phyloP scores from a whole-genome alignment of 1,139 yeast genomes.

The Yamadazyma triangularis region DNA sequence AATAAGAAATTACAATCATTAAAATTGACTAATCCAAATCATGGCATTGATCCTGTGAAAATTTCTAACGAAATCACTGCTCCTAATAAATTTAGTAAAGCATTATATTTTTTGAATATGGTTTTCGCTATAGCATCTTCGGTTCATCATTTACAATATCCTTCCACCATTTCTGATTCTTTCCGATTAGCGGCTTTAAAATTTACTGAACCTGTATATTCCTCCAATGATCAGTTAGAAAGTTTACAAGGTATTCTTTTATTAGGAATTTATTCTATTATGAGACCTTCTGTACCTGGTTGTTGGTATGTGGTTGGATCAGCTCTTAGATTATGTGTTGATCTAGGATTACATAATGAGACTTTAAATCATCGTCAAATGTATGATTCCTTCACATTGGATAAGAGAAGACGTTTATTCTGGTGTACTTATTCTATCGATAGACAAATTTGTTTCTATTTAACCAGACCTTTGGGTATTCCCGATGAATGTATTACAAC shows the following conservation, averaged over 20 bases:
- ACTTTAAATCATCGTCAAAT: slow-evolving; percentile 14
- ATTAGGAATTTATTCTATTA: slow-evolving; percentile 62
- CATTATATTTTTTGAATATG: slow-evolving; percentile 63
- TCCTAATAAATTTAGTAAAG: slow-evolving; percentile 39
- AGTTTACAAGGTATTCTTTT: slow-evolving; percentile 69
- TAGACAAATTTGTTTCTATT: slow-evolving; percentile 68
- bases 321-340: slow-evolving; percentile 75
- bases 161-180: slow-evolving; percentile 64
- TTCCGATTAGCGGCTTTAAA: slow-evolving; percentile 66
- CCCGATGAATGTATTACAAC: slow-evolving; percentile 66
- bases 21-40: slow-evolving; percentile 10
- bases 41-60: slow-evolving; percentile 18
- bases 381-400: slow-evolving; percentile 54
- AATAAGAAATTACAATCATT: slow-evolving; percentile 16
- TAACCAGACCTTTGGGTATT: slow-evolving; percentile 71
- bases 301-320: slow-evolving; percentile 91
- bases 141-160: slow-evolving; percentile 66
- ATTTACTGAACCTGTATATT: slow-evolving; percentile 55
- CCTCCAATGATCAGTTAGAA: slow-evolving; percentile 59
- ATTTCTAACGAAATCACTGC: slow-evolving; percentile 38
- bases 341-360: slow-evolving; percentile 76
- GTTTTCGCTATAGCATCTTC: slow-evolving; percentile 81
- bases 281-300: slow-evolving; percentile 80
- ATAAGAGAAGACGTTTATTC: slow-evolving; percentile 71
- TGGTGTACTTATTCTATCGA: slow-evolving; percentile 90